phyloP scores from a whole-genome alignment of 208 protist genomes.

The Leishmania aethiopica region DNA sequence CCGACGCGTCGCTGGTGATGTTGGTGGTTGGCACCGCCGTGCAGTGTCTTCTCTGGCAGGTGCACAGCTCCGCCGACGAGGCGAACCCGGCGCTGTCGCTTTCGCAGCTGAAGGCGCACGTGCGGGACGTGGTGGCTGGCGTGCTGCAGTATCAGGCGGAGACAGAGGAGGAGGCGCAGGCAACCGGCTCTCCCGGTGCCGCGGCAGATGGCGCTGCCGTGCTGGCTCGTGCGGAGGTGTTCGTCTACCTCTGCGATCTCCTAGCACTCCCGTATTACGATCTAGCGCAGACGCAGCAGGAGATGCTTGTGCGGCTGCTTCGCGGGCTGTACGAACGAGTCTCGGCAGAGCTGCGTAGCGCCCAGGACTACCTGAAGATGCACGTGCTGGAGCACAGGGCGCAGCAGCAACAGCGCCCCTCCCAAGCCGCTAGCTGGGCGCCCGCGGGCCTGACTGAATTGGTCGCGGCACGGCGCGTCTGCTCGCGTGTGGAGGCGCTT shows the following conservation, averaged over 20 bases:
- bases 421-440: conserved; percentile 5
- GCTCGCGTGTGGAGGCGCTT: conserved; percentile 53
- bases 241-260: conserved; percentile 72
- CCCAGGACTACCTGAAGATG: conserved; percentile 51
- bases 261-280: conserved; percentile 49
- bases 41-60: conserved; percentile 60
- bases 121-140: conserved; percentile 31
- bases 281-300: conserved; percentile 66
- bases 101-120: conserved; percentile 9
- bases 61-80: conserved; percentile 20
- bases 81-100: background rate
- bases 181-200: background rate
- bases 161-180: conserved; percentile 8
- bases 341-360: conserved; percentile 25
- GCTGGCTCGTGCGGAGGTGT: conserved; percentile 18
- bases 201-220: background rate
- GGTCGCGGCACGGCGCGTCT: conserved; percentile 37
- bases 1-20: conserved; percentile 32
- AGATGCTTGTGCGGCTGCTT: conserved; percentile 53
- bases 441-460: conserved; percentile 26
- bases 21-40: conserved; percentile 47
- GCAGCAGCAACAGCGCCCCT: conserved; percentile 7
- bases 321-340: conserved; percentile 44
- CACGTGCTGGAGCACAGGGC: conserved; percentile 31
- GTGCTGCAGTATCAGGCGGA: conserved; percentile 21